A percentile compares a stretch with the other conserved stretches of the same genome.
Conservation (phyloP, 2,329 filamentous ascomycete species). For the Botrytis tulipae region DNA sequence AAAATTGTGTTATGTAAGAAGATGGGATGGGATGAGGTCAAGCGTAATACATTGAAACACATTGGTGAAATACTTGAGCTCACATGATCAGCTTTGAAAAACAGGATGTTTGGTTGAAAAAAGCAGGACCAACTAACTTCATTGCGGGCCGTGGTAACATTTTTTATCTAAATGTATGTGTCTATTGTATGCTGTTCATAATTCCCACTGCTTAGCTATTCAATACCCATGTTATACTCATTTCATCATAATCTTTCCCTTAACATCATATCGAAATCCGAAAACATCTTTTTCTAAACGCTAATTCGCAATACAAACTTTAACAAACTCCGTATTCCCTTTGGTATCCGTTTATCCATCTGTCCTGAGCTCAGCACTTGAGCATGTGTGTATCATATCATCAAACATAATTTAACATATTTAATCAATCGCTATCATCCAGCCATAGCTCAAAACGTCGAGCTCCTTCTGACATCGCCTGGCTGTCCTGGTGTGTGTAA, state of each 20-base stretch:
- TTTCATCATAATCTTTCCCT: not conserved
- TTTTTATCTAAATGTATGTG: not conserved
- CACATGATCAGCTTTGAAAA: not conserved
- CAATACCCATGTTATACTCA: not conserved
- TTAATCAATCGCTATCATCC: too few relatives aligned
- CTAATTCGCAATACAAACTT: not conserved
- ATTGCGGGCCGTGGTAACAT: not conserved
- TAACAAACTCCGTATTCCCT: not conserved
- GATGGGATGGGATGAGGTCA: not conserved
- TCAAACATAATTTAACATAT: not conserved
- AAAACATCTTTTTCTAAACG: not conserved
- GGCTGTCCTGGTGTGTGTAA: not conserved
- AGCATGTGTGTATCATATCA: not conserved
- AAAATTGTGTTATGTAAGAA: slow-evolving; percentile 29
- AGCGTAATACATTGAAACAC: not conserved
- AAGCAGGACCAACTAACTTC: not conserved
- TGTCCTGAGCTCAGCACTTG: slow-evolving; percentile 7
- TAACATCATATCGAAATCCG: not conserved
- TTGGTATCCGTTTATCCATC: not conserved
- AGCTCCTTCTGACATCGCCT: slow-evolving; percentile 3
- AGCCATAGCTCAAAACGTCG: not conserved
- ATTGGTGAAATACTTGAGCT: not conserved
- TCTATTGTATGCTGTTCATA: not conserved
- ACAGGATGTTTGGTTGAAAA: not conserved
- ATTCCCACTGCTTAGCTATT: not conserved